A percentile compares a stretch with the other conserved stretches of the same genome.
These are phyloP conservation scores for Penicillium sp. DNA, from an alignment of 2,329 filamentous ascomycete genomes.

Conservation along the genomic window DNA sequence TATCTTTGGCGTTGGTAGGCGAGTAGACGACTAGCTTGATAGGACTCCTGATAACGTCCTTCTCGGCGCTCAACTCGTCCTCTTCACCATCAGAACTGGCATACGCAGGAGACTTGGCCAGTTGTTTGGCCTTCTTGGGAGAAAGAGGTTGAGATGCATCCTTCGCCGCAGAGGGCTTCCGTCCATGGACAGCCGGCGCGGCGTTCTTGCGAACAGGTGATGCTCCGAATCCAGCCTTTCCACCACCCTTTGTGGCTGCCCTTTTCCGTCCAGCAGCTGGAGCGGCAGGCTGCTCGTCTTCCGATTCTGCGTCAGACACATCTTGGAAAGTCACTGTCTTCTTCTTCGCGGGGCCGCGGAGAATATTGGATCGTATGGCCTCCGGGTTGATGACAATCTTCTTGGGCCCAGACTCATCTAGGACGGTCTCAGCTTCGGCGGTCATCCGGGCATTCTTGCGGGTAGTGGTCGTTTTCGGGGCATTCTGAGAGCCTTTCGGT, in stretches of 20 bases:
- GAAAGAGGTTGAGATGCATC: conserved; percentile 38
- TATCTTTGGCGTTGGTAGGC: conserved; percentile 32
- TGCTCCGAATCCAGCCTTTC: conserved; percentile 38
- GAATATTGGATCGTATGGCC: conserved; percentile 27
- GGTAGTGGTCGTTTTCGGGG: conserved; percentile 5
- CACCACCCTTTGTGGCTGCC: conserved; percentile 18
- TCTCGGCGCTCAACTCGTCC: conserved; percentile 40
- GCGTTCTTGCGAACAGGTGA: conserved; percentile 45
- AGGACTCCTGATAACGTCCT: conserved; percentile 25
- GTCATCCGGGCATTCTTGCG: conserved; percentile 14
- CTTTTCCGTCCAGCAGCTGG: conserved; percentile 23
- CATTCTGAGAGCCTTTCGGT: conserved; percentile 22
- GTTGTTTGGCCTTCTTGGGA: conserved; percentile 47
- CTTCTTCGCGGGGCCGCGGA: conserved; percentile 33
- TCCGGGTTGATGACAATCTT: conserved; percentile 29
- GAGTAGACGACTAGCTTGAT: conserved; percentile 33
- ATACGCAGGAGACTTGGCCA: conserved; percentile 39
- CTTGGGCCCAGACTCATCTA: conserved; percentile 16
- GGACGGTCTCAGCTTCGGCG: conserved; percentile 1
- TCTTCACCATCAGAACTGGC: conserved; percentile 40
- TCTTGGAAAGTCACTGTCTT: conserved; percentile 49
- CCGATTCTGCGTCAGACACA: conserved; percentile 38
- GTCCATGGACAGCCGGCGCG: conserved; percentile 25
- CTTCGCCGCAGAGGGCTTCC: conserved; percentile 32
- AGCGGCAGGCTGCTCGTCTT: conserved; percentile 28